Evolutionary conservation across 805 yeast species (phyloP).

Genomic region (Candida chilensis): DNA sequence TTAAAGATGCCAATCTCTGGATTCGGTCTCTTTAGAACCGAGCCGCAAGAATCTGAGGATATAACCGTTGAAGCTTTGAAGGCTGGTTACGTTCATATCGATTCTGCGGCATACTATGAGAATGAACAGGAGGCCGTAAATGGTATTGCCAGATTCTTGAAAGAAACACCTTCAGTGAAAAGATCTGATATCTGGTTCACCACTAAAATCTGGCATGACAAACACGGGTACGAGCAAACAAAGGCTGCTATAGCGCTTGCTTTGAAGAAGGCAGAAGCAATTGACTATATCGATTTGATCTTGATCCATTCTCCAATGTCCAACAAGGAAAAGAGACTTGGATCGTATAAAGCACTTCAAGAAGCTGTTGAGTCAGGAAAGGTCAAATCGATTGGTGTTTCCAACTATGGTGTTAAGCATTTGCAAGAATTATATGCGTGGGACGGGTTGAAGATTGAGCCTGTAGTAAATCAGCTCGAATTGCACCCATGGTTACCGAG

Average conservation of each 20-base stretch:
- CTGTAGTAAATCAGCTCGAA: constrained; percentile 43
- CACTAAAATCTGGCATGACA: constrained; percentile 20
- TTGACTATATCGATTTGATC: constrained; percentile 44
- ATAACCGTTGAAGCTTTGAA: constrained; percentile 49
- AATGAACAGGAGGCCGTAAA: constrained; percentile 56
- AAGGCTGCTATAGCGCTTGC: constrained; percentile 27
- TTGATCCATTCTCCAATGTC: constrained; percentile 47
- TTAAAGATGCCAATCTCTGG: constrained; percentile 46
- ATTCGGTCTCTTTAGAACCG: constrained; percentile 42
- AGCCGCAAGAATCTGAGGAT: constrained; percentile 23
- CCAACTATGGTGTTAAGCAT: constrained; percentile 52
- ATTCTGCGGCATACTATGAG: constrained; percentile 59
- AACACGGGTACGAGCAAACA: constrained; percentile 30
- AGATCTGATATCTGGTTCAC: constrained; percentile 30
- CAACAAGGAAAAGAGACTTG: constrained; percentile 30
- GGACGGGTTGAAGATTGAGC: constrained; percentile 30
- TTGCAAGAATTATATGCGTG: constrained; percentile 41
- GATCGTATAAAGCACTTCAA: constrained; percentile 47
- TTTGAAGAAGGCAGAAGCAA: constrained; percentile 9
- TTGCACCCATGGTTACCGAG: constrained; percentile 42
- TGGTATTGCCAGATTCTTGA: constrained; percentile 35
- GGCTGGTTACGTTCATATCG: constrained; percentile 67
- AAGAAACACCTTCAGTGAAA: constrained; percentile 13
- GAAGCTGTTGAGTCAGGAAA: constrained; percentile 42
- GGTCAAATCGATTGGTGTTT: constrained; percentile 50